These are phyloP conservation scores for Apiospora pterosperma DNA, from an alignment of 2,329 filamentous ascomycete genomes.

Conservation along the genomic window DNA sequence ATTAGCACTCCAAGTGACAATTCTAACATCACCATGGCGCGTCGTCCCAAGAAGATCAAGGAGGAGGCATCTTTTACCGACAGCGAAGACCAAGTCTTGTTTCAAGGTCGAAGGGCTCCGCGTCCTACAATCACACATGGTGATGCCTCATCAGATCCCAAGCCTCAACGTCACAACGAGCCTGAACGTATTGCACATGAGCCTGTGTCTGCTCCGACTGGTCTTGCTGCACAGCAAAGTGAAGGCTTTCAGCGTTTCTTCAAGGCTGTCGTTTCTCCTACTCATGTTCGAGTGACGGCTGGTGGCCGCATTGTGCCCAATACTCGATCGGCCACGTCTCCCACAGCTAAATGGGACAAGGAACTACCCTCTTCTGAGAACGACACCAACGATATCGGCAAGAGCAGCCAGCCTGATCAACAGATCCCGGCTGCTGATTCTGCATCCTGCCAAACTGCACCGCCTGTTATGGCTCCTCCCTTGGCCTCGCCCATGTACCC, in stretches of 20 bases:
- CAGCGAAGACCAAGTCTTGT: constrained; percentile 32
- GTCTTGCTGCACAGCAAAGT: constrained; percentile 50
- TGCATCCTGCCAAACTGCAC: not conserved
- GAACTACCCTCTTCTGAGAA: constrained; percentile 30
- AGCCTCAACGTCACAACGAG: constrained; percentile 43
- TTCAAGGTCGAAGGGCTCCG: constrained; percentile 30
- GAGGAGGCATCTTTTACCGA: constrained; percentile 33
- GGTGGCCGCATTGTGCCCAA: constrained; percentile 66
- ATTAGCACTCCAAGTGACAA: constrained; percentile 6
- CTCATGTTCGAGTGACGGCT: constrained; percentile 64
- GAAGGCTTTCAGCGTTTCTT: constrained; percentile 68
- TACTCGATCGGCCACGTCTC: constrained; percentile 50
- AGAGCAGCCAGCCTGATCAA: not conserved
- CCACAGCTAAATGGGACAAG: constrained; percentile 47
- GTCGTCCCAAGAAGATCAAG: constrained; percentile 25
- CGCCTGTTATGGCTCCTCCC: constrained; percentile 11
- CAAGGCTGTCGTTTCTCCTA: constrained; percentile 65
- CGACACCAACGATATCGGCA: constrained; percentile 8
- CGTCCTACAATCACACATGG: constrained; percentile 10
- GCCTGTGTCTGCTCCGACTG: constrained; percentile 52
- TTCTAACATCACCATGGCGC: constrained; percentile 14
- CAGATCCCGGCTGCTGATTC: not conserved
- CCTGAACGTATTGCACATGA: constrained; percentile 40
- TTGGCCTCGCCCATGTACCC: constrained; percentile 17
- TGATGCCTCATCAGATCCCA: constrained; percentile 29